A percentile compares a stretch with the other conserved stretches of the same genome.
Conservation (phyloP, 2,329 filamentous ascomycete genomes). For the Diaporthe ampelina region DNA sequence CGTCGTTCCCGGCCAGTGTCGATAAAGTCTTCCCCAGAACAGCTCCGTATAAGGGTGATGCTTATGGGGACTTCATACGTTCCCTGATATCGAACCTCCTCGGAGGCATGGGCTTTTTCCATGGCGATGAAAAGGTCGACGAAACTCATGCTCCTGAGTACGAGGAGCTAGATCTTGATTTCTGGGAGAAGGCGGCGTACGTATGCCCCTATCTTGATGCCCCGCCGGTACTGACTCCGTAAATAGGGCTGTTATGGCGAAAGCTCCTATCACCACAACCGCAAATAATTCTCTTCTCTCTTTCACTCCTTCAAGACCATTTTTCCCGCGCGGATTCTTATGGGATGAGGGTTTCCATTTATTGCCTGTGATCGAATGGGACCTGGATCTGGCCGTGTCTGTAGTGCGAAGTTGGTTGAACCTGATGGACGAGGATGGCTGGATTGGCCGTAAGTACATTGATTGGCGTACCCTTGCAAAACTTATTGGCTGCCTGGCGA, state of each 20-base stretch:
- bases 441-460: conserved; percentile 77
- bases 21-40: conserved; percentile 72
- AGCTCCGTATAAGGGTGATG: conserved; percentile 77
- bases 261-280: conserved; percentile 75
- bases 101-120: conserved; percentile 91
- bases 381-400: conserved; percentile 84
- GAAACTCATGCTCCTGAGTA: conserved; percentile 84
- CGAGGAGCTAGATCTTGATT: conserved; percentile 91
- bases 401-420: conserved; percentile 93
- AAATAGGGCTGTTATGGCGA: conserved; percentile 79
- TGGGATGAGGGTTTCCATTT: conserved; percentile 97
- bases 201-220: conserved; percentile 12
- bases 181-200: conserved; percentile 73
- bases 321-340: conserved; percentile 92
- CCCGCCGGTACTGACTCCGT: conserved; percentile 5
- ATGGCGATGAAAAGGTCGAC: conserved; percentile 81
- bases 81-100: conserved; percentile 91
- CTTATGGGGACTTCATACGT: conserved; percentile 82
- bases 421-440: conserved; percentile 95
- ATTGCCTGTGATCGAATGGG: conserved; percentile 90
- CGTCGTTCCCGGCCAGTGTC: conserved; percentile 61
- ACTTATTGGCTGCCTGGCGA: neutral
- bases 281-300: conserved; percentile 88
- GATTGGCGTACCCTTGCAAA: conserved; percentile 10
- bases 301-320: conserved; percentile 86